Base-by-base conservation (phyloP, 2,329 filamentous ascomycete species). In the Incumbomyces lentus region DNA sequence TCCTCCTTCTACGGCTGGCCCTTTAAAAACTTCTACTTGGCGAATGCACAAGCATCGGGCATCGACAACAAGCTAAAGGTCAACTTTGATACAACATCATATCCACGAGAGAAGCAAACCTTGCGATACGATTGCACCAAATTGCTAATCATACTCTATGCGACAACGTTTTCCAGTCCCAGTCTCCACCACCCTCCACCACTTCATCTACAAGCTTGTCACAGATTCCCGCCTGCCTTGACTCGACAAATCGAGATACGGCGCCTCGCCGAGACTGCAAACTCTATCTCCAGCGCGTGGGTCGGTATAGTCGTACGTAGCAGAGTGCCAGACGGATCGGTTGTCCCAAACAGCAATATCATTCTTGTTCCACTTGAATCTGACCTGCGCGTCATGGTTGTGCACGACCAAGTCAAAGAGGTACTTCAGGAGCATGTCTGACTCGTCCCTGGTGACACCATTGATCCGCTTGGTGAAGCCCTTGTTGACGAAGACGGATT, bases 381-480 rank as follows among this genome's bases (percentile, higher is more conserved):
- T 54, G 3, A 74, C 70, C 54, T 73, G 71, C 44, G 73, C 53
- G 50, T 75, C 72, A 53, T 75, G 72, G 55, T 71, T 74, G 47
- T 72, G 64, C 1, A 62, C 59, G 3, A 75, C 62, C 8, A 69
- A 48, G 3, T 58, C 46, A 17, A 65, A 51, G 50, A 74, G 70
- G 60, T 64, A 68, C 43, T 67, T 62, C 39, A 72, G 52, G 12
- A 71, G 52, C 13, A 64, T 58, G 14, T 64, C 59, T 40, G 62
- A 68, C 56, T 75, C 71, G 26, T 64, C 61, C 11, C 60, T 55
- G 1, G 61, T 66, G 14, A 74, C 46, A 29, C 64, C 70, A 40
- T 74, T 72, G 58, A 74, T 68, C 17, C 54, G 40, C 40, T 61
- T 57, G 0, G 64, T 58, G 44, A 65, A 66, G 17, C 62, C 60